Percentiles rank a stretch among this genome's conserved stretches.
phyloP scores from a whole-genome alignment of 768 basidiomycete genomes.

The Macrolepiota fuliginosa region DNA sequence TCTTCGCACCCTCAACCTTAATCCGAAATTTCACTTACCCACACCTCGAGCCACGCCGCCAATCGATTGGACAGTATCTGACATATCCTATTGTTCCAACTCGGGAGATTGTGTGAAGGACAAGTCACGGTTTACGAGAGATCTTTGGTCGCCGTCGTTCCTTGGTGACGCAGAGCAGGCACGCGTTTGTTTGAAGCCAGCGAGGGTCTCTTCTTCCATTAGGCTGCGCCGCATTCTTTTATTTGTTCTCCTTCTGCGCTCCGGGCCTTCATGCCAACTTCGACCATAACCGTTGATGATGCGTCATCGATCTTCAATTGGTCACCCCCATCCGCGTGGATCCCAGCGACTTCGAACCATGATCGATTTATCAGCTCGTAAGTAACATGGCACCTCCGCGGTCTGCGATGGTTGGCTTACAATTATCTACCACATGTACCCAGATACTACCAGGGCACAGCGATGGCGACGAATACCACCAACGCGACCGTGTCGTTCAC shows the following conservation, averaged over 20 bases:
- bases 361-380: slow-evolving; percentile 18
- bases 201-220: background rate
- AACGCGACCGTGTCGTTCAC: slow-evolving; percentile 34
- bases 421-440: background rate
- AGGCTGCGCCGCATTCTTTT: background rate
- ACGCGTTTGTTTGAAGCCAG: background rate
- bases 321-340: slow-evolving; percentile 23
- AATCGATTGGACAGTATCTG: background rate
- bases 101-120: background rate
- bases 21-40: background rate
- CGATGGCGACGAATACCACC: slow-evolving; percentile 31
- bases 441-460: slow-evolving; percentile 37
- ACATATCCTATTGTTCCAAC: background rate
- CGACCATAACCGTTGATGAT: slow-evolving; percentile 33
- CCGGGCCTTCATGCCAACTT: slow-evolving; percentile 25
- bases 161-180: background rate
- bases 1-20: background rate
- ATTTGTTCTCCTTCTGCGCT: background rate
- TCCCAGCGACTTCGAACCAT: slow-evolving; percentile 20
- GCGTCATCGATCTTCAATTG: slow-evolving; percentile 25
- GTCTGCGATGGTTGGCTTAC: background rate
- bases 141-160: background rate
- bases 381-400: background rate
- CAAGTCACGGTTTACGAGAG: background rate
- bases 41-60: background rate